Evolutionary conservation across 2,329 filamentous ascomycete genomes (phyloP).

Genomic region (Fusarium subtropicale): DNA sequence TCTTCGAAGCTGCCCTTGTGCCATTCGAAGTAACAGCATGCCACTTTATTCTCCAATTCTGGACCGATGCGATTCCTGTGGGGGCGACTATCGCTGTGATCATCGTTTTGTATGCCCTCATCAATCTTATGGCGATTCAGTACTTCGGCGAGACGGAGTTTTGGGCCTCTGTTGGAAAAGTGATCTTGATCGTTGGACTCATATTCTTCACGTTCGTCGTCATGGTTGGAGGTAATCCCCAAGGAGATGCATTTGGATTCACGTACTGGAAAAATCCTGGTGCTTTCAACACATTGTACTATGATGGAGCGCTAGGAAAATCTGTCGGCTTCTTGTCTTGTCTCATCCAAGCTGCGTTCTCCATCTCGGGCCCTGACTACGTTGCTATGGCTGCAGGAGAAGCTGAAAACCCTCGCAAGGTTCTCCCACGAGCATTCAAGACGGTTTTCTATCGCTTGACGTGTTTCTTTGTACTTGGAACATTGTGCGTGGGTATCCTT

Average conservation of each 20-base stretch:
- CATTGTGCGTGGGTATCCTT: constrained; percentile 77
- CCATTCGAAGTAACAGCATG: constrained; percentile 76
- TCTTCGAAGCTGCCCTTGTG: constrained; percentile 75
- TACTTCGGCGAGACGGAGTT: constrained; percentile 86
- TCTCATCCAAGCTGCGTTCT: constrained; percentile 76
- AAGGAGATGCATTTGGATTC: constrained; percentile 78
- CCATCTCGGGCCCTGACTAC: constrained; percentile 75
- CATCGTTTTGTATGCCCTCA: constrained; percentile 58
- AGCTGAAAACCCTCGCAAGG: constrained; percentile 74
- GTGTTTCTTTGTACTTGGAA: constrained; percentile 79
- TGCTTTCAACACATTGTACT: constrained; percentile 75
- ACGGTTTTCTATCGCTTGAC: constrained; percentile 83
- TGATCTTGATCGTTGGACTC: constrained; percentile 77
- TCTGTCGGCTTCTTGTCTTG: constrained; percentile 81
- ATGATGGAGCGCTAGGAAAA: constrained; percentile 70
- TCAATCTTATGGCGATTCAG: constrained; percentile 79
- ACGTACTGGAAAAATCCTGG: constrained; percentile 74
- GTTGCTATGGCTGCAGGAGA: constrained; percentile 77
- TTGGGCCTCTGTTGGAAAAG: constrained; percentile 76
- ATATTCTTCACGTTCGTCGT: constrained; percentile 83
- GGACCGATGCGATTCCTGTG: constrained; percentile 70
- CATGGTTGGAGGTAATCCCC: constrained; percentile 85
- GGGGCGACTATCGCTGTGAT: constrained; percentile 71
- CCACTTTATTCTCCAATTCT: constrained; percentile 72
- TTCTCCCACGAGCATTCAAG: constrained; percentile 80